phyloP scores from a whole-genome alignment of 139 green algal genomes.

The Eudorina sp. region DNA sequence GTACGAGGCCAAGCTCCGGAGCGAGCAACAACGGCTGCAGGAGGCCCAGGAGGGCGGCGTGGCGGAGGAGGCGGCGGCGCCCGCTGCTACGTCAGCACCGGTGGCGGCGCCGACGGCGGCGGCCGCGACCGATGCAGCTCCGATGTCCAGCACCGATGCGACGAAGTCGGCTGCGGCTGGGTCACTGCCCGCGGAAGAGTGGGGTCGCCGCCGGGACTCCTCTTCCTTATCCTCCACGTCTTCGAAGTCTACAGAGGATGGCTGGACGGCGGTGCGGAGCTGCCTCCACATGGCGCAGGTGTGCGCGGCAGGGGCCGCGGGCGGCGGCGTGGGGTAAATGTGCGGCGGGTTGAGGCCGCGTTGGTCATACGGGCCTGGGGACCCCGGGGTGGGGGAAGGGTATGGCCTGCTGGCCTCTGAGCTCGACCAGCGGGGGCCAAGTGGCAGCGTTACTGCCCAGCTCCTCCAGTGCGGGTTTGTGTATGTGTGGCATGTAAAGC shows the following conservation, averaged over 20 bases:
- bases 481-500: no score
- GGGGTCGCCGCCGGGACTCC: background rate
- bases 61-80: background rate
- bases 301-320: no score
- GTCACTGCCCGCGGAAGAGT: background rate
- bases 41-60: background rate
- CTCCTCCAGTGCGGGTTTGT: no score
- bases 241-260: no score
- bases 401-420: no score
- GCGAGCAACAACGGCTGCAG: background rate
- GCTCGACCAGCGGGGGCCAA: no score
- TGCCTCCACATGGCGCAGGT: slow-evolving; percentile 49
- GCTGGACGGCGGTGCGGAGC: background rate
- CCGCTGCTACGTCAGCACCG: background rate
- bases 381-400: no score
- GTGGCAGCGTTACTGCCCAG: no score
- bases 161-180: background rate
- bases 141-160: background rate
- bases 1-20: background rate
- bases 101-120: background rate
- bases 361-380: no score
- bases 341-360: background rate
- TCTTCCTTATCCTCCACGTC: no score
- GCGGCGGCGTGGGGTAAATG: background rate
- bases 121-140: background rate